phyloP scores from a whole-genome alignment of 2,329 filamentous ascomycete species.

The Colletotrichum euphorbiae region DNA sequence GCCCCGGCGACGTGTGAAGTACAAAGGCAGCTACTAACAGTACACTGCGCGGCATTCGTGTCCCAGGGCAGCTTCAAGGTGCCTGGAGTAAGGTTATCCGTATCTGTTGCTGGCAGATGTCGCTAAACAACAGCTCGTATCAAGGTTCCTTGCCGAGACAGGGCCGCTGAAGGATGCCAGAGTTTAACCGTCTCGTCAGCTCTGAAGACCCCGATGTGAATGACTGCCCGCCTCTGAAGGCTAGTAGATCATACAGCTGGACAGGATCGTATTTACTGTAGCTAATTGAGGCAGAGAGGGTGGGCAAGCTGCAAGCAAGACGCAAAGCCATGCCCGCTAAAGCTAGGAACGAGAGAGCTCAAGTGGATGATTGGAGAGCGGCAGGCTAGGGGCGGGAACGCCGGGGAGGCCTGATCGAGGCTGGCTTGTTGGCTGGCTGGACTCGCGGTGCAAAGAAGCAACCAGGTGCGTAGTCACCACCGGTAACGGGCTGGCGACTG shows the following conservation, averaged over 20 bases:
- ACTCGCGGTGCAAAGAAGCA: not conserved
- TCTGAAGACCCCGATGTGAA: not conserved
- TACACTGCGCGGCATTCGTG: not conserved
- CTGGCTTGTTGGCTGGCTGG: constrained; percentile 18
- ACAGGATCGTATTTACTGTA: constrained; percentile 7
- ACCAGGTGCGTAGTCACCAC: not conserved
- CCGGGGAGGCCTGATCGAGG: constrained; percentile 24
- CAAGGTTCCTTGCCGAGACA: constrained; percentile 22
- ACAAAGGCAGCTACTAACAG: too few relatives aligned
- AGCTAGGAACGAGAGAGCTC: constrained; percentile 19
- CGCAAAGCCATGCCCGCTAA: not conserved
- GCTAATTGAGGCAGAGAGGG: not conserved
- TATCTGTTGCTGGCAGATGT: not conserved
- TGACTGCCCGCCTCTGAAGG: not conserved
- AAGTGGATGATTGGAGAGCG: constrained; percentile 15
- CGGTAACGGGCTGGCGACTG: not conserved
- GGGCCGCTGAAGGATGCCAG: not conserved
- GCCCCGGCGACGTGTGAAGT: not conserved
- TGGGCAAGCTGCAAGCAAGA: not conserved
- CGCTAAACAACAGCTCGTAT: not conserved
- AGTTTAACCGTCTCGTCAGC: not conserved
- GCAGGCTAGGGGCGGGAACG: constrained; percentile 12
- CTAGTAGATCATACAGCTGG: not conserved
- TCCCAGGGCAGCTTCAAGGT: constrained; percentile 3
- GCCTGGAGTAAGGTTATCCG: constrained; percentile 13